Base-by-base conservation (phyloP, 2,329 filamentous ascomycete genomes). In the Trichoderma polysporum region DNA sequence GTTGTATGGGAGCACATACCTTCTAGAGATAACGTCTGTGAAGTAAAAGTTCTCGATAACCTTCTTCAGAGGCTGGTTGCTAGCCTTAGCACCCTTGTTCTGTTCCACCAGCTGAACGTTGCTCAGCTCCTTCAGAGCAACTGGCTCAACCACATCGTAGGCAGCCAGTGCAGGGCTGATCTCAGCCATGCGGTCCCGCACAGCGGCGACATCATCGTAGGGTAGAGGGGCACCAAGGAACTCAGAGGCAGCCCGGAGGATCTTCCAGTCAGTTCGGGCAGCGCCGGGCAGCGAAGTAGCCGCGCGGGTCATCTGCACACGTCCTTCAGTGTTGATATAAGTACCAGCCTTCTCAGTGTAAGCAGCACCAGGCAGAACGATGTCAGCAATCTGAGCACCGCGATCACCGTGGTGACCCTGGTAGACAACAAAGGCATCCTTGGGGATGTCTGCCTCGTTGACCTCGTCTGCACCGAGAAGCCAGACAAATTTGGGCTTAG, bases 341-440 rank as follows among this genome's bases (percentile, higher is more conserved):
- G 95, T 99, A 68, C 89, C 94, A 27, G 91, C 88, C 85, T 98
- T 99, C 84, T 99, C 95, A 27, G 94, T 98, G 83, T 97, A 99
- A 13, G 95, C 93, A 59, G 93, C 93, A 72, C 93, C 94, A 31
- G 95, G 95, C 22, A 99, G 91, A 72, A 99, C 87, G 67, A 99
- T 88, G 75, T 99, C 94, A 57, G 95, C 95, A 69, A 97, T 88
- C 80, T 96, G 91, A 65, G 95, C 95, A 71, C 94, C 95, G 62
- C 88, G 88, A 82, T 99, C 95, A 80, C 95, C 95, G 80, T 99
- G 95, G 80, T 99, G 95, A 71, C 95, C 95, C 81, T 99, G 95
- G 84, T 99, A 99, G 74, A 99, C 88, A 69, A 99, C 90, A 77
- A 98, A 99, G 13, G 95, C 94, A 72, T 95, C 91, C 85, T 95